Base-by-base conservation (phyloP, 768 basidiomycete species). In the Suillus tomentosus region DNA sequence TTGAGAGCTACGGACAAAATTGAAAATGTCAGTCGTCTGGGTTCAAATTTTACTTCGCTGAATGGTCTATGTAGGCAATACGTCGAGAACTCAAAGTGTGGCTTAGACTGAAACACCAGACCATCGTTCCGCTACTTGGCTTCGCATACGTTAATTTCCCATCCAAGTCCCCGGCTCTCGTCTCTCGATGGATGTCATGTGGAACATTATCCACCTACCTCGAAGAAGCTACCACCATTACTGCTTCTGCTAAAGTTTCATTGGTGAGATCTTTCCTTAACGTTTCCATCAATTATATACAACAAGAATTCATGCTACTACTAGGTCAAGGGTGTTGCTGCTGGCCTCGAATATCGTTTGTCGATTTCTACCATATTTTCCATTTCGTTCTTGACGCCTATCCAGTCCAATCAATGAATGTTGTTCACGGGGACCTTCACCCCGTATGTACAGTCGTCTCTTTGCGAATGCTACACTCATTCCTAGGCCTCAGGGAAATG, bases 71-170 rank as follows among this genome's bases (percentile, higher is more conserved):
- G 4, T 50, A 72, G 71, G 7, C 43, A 39, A 48, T 72, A 19
- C 50, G 50, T 36, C 68, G 68, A 13, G 71, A 72, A 60, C 59
- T 73, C 27, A 54, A 56, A 22, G 71, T 70, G 22, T 72, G 72
- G 72, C 60, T 60, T 37, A 27, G 56, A 22, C 62, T 73, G 15
- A 14, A 40, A 19, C 66, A 72, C 60, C 34, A 37, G 17, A 73
- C 71, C 59, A 60, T 73, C 36, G 48, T 73, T 2, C 66, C 66
- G 8, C 65, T 72, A 15, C 61, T 56, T n/a, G 69, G 72, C 8
- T 53, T 66, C 1, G 45, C 65, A 14, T 51, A 55, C 22, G 66
- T 36, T 9, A 17, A 36, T 0, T 36, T 19, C 19, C 3, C 53
- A 34, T 54, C 36, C 0, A 31, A 31, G 31, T 31, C 1, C 31